phyloP scores from a whole-genome alignment of 2,329 filamentous ascomycete species.

The Teratosphaeria zuluensis region DNA sequence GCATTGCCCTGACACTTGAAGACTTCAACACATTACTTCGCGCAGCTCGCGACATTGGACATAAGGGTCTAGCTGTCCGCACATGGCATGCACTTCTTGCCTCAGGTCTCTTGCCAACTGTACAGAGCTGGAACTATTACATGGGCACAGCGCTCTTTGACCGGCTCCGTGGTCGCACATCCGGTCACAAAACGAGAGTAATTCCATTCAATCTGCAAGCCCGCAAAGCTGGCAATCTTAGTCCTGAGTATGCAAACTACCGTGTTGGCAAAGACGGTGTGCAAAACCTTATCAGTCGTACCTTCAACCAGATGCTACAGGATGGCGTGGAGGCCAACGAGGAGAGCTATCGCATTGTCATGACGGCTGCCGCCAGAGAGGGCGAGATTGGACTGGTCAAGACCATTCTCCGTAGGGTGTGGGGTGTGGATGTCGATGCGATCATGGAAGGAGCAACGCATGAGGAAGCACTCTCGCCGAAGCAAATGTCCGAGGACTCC shows the following conservation, averaged over 20 bases:
- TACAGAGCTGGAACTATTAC: slow-evolving; percentile 46
- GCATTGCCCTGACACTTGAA: slow-evolving; percentile 30
- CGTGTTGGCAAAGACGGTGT: slow-evolving; percentile 21
- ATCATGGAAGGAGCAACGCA: slow-evolving; percentile 24
- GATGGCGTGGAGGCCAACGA: slow-evolving; percentile 38
- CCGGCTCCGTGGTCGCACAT: slow-evolving; percentile 23
- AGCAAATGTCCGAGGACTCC: slow-evolving; percentile 37
- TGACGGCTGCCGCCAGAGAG: slow-evolving; percentile 44
- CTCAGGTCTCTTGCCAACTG: slow-evolving; percentile 33
- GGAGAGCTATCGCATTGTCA: slow-evolving; percentile 44
- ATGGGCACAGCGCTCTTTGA: slow-evolving; percentile 42
- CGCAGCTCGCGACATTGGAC: slow-evolving; percentile 40
- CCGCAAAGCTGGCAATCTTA: slow-evolving; percentile 3
- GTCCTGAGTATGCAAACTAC: slow-evolving; percentile 14
- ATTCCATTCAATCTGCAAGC: slow-evolving; percentile 21
- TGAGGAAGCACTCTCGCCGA: slow-evolving; percentile 25
- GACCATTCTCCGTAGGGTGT: slow-evolving; percentile 41
- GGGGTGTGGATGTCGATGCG: slow-evolving; percentile 43
- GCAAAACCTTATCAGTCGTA: slow-evolving; percentile 19
- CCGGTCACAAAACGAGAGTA: slow-evolving; percentile 32
- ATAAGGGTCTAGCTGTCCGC: slow-evolving; percentile 32
- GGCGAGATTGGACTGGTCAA: slow-evolving; percentile 40
- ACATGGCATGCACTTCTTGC: slow-evolving; percentile 39
- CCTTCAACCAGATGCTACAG: slow-evolving; percentile 42
- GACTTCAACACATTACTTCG: slow-evolving; percentile 47